Conservation (phyloP, 2,329 filamentous ascomycete species). For the Stagonosporopsis vannaccii region DNA sequence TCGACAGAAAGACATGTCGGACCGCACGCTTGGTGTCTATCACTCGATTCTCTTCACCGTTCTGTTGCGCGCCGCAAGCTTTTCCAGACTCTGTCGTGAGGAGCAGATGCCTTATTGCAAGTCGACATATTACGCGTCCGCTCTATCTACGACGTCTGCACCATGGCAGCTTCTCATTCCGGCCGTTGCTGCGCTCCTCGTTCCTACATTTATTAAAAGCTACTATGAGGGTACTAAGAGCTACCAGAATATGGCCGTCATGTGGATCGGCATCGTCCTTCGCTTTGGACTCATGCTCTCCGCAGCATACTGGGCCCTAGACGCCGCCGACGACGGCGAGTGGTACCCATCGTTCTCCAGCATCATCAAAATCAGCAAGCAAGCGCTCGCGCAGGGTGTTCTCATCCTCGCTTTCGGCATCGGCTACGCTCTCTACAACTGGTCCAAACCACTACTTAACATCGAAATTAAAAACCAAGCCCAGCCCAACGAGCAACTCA, state of each 20-base stretch:
- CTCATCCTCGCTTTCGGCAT: slow-evolving; percentile 83
- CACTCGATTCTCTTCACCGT: slow-evolving; percentile 85
- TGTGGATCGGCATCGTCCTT: slow-evolving; percentile 84
- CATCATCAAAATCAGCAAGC: slow-evolving; percentile 74
- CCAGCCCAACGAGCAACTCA: slow-evolving; percentile 61
- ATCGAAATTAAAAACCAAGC: slow-evolving; percentile 60
- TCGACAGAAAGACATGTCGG: slow-evolving; percentile 69
- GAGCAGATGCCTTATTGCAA: slow-evolving; percentile 98
- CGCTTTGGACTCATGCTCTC: slow-evolving; percentile 77
- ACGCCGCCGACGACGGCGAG: slow-evolving; percentile 84
- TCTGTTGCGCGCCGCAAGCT: slow-evolving; percentile 79
- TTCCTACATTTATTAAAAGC: slow-evolving; percentile 78
- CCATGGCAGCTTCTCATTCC: slow-evolving; percentile 87
- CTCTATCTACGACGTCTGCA: slow-evolving; percentile 89
- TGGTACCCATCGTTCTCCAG: slow-evolving; percentile 69
- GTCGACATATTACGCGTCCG: slow-evolving; percentile 94
- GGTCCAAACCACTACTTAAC: slow-evolving; percentile 83
- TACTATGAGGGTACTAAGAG: slow-evolving; percentile 85
- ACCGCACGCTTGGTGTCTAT: slow-evolving; percentile 79
- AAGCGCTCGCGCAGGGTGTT: slow-evolving; percentile 79
- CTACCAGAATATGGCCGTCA: slow-evolving; percentile 83
- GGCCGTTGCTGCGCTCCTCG: slow-evolving; percentile 71
- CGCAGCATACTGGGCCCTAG: slow-evolving; percentile 85
- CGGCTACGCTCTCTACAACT: slow-evolving; percentile 84
- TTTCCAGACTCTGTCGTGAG: slow-evolving; percentile 92